phyloP scores from a whole-genome alignment of 441 rosid genomes.

The Eruca vesicaria region DNA sequence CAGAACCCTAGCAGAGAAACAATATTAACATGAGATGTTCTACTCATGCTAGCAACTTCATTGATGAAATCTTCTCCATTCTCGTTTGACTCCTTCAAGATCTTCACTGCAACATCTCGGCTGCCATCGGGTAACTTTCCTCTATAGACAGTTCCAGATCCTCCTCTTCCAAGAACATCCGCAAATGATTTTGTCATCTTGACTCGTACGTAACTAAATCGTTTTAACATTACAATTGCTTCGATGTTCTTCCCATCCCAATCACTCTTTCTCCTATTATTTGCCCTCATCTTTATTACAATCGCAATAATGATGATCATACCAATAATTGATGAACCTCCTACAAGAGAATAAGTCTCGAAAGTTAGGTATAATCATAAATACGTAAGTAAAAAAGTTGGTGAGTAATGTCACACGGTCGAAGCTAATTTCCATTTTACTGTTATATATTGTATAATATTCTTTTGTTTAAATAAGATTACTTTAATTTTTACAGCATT shows the following conservation, averaged over 20 bases:
- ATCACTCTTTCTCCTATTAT: neutral
- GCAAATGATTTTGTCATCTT: conserved; percentile 37
- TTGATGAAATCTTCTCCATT: conserved; percentile 42
- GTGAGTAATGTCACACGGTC: no score
- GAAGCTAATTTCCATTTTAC: no score
- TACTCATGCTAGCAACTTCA: conserved; percentile 44
- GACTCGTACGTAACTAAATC: conserved; percentile 11
- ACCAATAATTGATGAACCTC: neutral
- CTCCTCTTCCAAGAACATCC: conserved; percentile 39
- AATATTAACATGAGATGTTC: conserved; percentile 45
- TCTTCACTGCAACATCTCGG: conserved; percentile 37
- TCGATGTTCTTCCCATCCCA: neutral
- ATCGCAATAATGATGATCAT: neutral
- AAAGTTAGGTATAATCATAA: neutral
- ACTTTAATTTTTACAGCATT: no score
- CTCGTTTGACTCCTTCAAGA: conserved; percentile 20
- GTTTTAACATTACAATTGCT: conserved; percentile 8
- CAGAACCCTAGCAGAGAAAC: conserved; percentile 43
- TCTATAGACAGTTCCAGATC: conserved; percentile 40
- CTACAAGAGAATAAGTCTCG: neutral
- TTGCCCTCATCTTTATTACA: neutral
- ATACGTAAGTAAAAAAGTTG: no score
- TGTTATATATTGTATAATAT: no score
- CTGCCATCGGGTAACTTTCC: conserved; percentile 33
- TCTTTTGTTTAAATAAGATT: no score